A percentile compares a stretch with the other conserved stretches of the same genome.
Conservation (phyloP, 75 land plant genomes). For the Gnetum montanum region DNA sequence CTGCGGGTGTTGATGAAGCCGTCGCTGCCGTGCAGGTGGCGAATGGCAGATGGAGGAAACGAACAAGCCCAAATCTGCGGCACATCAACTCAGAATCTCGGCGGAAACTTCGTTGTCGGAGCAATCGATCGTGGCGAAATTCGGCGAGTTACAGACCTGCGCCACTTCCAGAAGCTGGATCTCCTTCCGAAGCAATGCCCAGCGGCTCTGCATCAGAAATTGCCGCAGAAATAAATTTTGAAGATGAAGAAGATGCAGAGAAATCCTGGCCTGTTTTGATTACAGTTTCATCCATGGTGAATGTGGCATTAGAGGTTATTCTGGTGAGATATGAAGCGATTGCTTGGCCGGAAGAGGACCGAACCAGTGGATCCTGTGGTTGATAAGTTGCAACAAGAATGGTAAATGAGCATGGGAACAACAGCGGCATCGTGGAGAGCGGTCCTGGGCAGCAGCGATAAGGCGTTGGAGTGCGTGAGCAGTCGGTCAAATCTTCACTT, state of each 20-base stretch:
- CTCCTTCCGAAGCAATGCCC: slow-evolving; percentile 12
- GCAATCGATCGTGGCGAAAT: slow-evolving; percentile 24
- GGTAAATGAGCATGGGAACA: too few species aligned
- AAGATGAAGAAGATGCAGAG: background rate
- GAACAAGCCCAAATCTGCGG: too few species aligned
- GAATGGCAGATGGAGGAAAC: too few species aligned
- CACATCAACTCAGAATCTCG: slow-evolving; percentile 56
- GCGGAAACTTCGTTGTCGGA: slow-evolving; percentile 52
- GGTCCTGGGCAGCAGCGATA: slow-evolving; percentile 60
- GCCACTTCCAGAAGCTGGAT: slow-evolving; percentile 10
- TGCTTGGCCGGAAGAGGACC: slow-evolving; percentile 27
- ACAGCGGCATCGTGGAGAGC: slow-evolving; percentile 65
- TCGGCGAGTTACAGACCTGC: background rate
- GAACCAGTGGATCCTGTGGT: slow-evolving; percentile 79
- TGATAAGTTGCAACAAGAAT: slow-evolving; percentile 76
- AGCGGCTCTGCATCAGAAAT: slow-evolving; percentile 18
- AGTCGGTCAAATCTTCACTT: too few species aligned
- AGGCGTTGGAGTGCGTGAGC: slow-evolving; percentile 24
- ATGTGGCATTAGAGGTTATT: slow-evolving; percentile 67
- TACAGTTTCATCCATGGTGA: slow-evolving; percentile 46
- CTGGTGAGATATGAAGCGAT: slow-evolving; percentile 39
- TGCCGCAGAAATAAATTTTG: background rate
- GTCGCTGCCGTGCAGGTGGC: too few species aligned
- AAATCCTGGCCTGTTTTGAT: slow-evolving; percentile 72
- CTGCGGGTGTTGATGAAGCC: too few species aligned